Evolutionary conservation across 1,284 basidiomycete species (phyloP).

Genomic region (Leccinum pachyderme): DNA sequence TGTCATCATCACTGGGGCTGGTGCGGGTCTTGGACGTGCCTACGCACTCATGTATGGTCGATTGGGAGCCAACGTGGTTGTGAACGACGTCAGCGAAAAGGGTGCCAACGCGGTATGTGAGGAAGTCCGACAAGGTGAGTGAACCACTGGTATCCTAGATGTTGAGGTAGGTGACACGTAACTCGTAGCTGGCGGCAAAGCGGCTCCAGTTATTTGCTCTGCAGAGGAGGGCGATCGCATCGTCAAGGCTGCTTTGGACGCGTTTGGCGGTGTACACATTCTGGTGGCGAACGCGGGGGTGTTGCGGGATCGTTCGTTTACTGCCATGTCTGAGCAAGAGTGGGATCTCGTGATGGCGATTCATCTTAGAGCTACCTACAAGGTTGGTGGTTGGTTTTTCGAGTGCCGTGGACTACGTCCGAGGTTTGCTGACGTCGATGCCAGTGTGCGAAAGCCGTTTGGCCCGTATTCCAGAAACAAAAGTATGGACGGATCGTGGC

Average conservation of each 20-base stretch:
- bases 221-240: constrained; percentile 92
- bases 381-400: constrained; percentile 47
- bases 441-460: constrained; percentile 89
- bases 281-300: constrained; percentile 96
- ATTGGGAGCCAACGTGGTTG: constrained; percentile 93
- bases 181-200: constrained; percentile 80
- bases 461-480: constrained; percentile 97
- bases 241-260: constrained; percentile 84
- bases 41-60: constrained; percentile 91
- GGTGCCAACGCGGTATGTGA: constrained; percentile 82
- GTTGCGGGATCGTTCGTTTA: constrained; percentile 89
- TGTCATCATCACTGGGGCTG: constrained; percentile 92
- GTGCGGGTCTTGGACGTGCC: constrained; percentile 88
- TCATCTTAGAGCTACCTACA: constrained; percentile 81
- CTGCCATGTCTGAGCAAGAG: constrained; percentile 85
- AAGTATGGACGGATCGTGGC: constrained; percentile 96
- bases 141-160: not conserved
- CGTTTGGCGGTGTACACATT: constrained; percentile 88
- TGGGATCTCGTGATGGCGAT: constrained; percentile 94
- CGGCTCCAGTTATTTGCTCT: constrained; percentile 80
- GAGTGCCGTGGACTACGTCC: not conserved
- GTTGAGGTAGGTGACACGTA: not conserved
- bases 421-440: constrained; percentile 3
- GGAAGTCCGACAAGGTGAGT: constrained; percentile 77
- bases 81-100: constrained; percentile 93